These are phyloP conservation scores for Ophiostoma tasmaniense DNA, from an alignment of 2,329 filamentous ascomycete genomes.

Conservation along the genomic window DNA sequence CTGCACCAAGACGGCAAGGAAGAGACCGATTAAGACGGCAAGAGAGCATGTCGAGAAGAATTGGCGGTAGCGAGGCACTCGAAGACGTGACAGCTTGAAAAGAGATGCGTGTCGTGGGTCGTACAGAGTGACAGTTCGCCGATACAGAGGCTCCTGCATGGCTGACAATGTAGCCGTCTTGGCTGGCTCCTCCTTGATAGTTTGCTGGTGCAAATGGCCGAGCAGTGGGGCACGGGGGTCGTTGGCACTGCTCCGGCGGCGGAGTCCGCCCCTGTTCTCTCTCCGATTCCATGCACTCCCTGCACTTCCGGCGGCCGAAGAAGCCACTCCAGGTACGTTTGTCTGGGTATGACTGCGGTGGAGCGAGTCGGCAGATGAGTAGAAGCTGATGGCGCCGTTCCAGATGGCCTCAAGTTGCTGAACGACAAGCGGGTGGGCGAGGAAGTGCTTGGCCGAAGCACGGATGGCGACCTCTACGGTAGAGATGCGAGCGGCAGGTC, in stretches of 20 bases:
- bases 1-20: conserved; percentile 69
- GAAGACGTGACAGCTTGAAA: conserved; percentile 82
- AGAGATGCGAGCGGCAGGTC: conserved; percentile 67
- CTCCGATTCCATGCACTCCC: neutral
- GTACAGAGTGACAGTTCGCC: conserved; percentile 77
- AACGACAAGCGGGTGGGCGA: conserved; percentile 84
- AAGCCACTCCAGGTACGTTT: conserved; percentile 26
- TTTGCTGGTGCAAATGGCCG: conserved; percentile 24
- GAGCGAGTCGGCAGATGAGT: conserved; percentile 76
- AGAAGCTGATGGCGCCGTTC: conserved; percentile 92
- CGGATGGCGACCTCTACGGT: conserved; percentile 83
- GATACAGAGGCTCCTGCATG: conserved; percentile 29
- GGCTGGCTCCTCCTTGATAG: conserved; percentile 17
- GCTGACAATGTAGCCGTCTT: neutral
- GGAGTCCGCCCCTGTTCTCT: neutral
- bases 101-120: conserved; percentile 82
- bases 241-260: conserved; percentile 23
- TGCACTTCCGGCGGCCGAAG: conserved; percentile 19
- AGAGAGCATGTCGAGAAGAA: conserved; percentile 84
- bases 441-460: conserved; percentile 83
- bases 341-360: conserved; percentile 47
- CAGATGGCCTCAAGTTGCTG: conserved; percentile 96
- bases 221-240: conserved; percentile 46
- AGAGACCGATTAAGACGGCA: conserved; percentile 74
- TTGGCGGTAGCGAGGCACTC: conserved; percentile 85